A percentile compares a stretch with the other conserved stretches of the same genome.
These are phyloP conservation scores for Trypanosoma scelopori DNA, from an alignment of 208 protist species.

Conservation along the genomic window DNA sequence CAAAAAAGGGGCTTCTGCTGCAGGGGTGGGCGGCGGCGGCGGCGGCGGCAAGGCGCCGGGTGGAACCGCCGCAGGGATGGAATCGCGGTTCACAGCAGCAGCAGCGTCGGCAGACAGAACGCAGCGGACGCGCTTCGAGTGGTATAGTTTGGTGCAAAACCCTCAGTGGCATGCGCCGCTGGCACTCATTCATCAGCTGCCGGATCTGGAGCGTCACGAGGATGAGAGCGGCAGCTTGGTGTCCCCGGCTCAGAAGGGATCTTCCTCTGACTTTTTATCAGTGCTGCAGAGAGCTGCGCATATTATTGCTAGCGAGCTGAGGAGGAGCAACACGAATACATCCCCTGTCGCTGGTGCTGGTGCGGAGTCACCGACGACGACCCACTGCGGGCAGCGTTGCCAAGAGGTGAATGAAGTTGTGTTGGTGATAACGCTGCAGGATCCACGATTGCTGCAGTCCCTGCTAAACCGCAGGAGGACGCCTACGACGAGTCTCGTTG, in stretches of 20 bases:
- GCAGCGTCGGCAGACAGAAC: no score
- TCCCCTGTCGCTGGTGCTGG: background rate
- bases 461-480: background rate
- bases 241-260: background rate
- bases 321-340: background rate
- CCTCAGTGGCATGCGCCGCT: conserved; percentile 11
- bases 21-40: background rate
- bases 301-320: conserved; percentile 17
- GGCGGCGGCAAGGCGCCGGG: background rate
- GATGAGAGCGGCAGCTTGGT: conserved; percentile 1
- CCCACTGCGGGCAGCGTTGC: background rate
- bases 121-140: background rate
- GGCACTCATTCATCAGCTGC: conserved; percentile 25
- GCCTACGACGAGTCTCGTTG: background rate
- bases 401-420: conserved; percentile 3
- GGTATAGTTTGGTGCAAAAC: conserved; percentile 24
- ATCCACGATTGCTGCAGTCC: conserved; percentile 3
- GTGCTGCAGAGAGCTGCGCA: conserved; percentile 10
- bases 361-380: background rate
- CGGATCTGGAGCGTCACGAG: conserved; percentile 15
- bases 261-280: conserved; percentile 4
- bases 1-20: background rate
- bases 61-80: background rate
- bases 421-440: conserved; percentile 11
- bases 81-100: background rate